phyloP scores from a whole-genome alignment of 805 yeast species.

The Starmerella apis region DNA sequence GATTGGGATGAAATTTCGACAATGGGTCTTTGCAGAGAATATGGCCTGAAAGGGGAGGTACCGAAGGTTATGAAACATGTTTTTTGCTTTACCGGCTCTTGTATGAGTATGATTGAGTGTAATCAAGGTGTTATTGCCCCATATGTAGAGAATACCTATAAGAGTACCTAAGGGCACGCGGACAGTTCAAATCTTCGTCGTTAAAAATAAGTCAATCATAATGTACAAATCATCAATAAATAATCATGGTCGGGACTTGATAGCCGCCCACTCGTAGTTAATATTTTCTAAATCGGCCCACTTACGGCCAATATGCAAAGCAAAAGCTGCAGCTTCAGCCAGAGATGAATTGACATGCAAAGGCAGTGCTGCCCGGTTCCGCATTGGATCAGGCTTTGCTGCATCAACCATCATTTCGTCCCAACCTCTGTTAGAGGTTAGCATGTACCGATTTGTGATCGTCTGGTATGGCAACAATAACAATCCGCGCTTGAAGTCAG shows the following conservation, averaged over 20 bases:
- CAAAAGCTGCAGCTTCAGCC: constrained; percentile 36
- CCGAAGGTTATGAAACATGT: no score
- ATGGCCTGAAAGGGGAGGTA: no score
- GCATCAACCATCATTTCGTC: constrained; percentile 19
- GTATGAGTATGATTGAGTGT: no score
- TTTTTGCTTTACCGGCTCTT: no score
- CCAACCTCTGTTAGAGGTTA: constrained; percentile 15
- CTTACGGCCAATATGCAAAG: constrained; percentile 30
- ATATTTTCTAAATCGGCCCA: constrained; percentile 32
- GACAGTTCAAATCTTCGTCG: no score
- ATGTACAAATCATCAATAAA: not conserved
- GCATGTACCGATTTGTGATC: constrained; percentile 22
- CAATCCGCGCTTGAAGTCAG: constrained; percentile 29
- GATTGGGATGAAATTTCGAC: no score
- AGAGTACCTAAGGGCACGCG: no score
- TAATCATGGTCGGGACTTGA: not conserved
- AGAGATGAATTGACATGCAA: constrained; percentile 33
- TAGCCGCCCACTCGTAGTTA: constrained; percentile 28
- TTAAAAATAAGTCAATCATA: no score
- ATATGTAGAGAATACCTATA: no score
- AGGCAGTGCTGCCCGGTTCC: constrained; percentile 32
- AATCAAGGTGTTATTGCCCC: no score
- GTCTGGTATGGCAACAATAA: constrained; percentile 22
- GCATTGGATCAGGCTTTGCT: constrained; percentile 29
- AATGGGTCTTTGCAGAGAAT: no score